Conservation (phyloP, 352 stramenopile species). For the Globisporangium parvum region DNA sequence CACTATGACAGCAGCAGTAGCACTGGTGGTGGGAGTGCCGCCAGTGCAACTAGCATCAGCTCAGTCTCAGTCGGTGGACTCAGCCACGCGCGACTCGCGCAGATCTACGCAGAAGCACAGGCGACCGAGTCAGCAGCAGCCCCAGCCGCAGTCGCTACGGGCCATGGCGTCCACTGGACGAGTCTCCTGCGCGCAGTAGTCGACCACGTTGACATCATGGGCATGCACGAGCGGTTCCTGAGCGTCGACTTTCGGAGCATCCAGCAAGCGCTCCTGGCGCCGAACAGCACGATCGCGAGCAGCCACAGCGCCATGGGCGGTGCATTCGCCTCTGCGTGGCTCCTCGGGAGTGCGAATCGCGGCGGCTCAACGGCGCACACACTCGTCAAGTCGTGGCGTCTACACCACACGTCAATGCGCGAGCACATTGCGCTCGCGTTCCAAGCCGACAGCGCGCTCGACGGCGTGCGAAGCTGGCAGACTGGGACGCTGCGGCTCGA, state of each 20-base stretch:
- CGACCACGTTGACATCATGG: constrained; percentile 32
- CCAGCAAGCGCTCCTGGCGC: constrained; percentile 16
- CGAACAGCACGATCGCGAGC: background rate
- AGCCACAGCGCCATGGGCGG: background rate
- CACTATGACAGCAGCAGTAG: constrained; percentile 1
- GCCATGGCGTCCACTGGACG: constrained; percentile 15
- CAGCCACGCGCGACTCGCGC: constrained; percentile 17
- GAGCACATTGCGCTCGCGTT: constrained; percentile 27
- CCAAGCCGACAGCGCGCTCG: constrained; percentile 26
- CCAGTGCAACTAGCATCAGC: background rate
- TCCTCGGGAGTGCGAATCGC: background rate
- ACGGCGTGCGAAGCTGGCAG: constrained; percentile 19
- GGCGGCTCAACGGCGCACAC: constrained; percentile 4
- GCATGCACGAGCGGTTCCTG: constrained; percentile 18
- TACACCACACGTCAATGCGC: constrained; percentile 17
- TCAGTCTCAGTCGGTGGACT: background rate
- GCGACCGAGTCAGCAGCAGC: background rate
- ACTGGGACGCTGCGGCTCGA: constrained; percentile 7
- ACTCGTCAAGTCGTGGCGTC: constrained; percentile 21
- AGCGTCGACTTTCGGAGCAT: constrained; percentile 33
- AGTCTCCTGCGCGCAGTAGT: constrained; percentile 18
- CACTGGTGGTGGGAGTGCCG: too few relatives aligned
- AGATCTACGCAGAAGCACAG: constrained; percentile 19
- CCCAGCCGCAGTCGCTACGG: background rate
- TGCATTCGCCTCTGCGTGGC: constrained; percentile 9